Evolutionary conservation across 139 green algal species (phyloP), one percentile per base, ranked within the genome.

Genomic region (Coccomyxa sp.): DNA sequence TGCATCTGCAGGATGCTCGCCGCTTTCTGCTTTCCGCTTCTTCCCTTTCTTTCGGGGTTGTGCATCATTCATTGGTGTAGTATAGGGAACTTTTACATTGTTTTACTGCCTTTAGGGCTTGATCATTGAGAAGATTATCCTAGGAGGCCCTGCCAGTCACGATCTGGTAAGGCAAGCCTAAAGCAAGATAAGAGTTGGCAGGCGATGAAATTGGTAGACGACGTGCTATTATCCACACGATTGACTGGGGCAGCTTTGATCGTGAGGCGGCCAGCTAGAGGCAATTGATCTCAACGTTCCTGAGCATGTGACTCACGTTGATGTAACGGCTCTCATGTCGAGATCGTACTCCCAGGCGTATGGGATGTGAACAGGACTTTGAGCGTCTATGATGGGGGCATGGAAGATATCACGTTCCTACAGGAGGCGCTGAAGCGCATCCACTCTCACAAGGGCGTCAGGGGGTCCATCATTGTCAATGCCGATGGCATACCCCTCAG

Each of bases 391-490:
- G 18, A 64, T 22, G 50, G 50, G 50, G 50, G 18, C 70, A 94
- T 95, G 90, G 85, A 79, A 24, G 92, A 97, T 14, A 86, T 91
- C 2, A 83, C 86, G 0, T 78, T 85, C 10, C 88, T 97, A 8
- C 92, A 97, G 55, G 93, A 96, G 82, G 93, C 89, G 0, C 88
- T 97, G 78, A 95, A 88, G 79, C 82, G 89, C 6, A 75, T 94
- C 29, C 76, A 82, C 24, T 88, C 82, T 2, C 81, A 92, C 73
- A 89, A 92, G 70, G 92, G 91, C 35, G 87, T 96, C 0, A 70
- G 93, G 33, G 94, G 92, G 9, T 89, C 94, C 0, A 86, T 95
- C 5, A 90, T 98, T 33, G 86, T 94, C 75, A 96, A 96, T 81
- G 81, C 79, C 69, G 94, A 98, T 73, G 93, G 93, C 58, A 92